Conservation (phyloP, 768 basidiomycete species). For the Crepidotus variabilis region DNA sequence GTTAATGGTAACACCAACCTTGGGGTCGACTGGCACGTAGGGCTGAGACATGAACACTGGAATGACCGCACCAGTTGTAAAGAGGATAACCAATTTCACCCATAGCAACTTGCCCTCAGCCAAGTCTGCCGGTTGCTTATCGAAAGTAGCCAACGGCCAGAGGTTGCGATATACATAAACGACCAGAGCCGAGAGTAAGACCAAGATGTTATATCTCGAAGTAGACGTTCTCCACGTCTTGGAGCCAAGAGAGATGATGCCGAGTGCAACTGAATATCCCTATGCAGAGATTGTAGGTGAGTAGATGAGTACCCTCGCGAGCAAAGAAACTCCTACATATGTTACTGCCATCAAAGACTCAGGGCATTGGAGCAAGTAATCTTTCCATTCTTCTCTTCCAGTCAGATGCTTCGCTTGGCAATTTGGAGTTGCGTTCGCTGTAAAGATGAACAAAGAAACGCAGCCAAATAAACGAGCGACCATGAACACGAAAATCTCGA, state of each 20-base stretch:
- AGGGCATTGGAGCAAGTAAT: slow-evolving; percentile 4
- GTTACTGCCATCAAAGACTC: not conserved
- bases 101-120: not conserved
- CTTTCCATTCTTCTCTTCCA: slow-evolving; percentile 13
- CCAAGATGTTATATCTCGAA: not conserved
- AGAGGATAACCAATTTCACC: not conserved
- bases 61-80: not conserved
- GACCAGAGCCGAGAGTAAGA: not conserved
- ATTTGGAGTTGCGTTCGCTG: not conserved
- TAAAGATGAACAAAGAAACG: slow-evolving; percentile 7
- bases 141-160: not conserved
- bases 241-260: not conserved
- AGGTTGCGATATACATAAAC: slow-evolving; percentile 1
- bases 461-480: slow-evolving; percentile 41
- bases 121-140: not conserved
- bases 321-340: not conserved
- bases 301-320: not conserved
- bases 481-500: slow-evolving; percentile 42
- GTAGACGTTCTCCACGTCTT: not conserved
- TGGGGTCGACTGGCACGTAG: slow-evolving; percentile 2
- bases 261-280: not conserved
- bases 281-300: not conserved
- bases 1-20: not conserved
- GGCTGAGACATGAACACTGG: not conserved
- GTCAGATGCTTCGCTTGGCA: not conserved